Conservation (phyloP, 169 alveolate species). For the Eimeria sp. region DNA sequence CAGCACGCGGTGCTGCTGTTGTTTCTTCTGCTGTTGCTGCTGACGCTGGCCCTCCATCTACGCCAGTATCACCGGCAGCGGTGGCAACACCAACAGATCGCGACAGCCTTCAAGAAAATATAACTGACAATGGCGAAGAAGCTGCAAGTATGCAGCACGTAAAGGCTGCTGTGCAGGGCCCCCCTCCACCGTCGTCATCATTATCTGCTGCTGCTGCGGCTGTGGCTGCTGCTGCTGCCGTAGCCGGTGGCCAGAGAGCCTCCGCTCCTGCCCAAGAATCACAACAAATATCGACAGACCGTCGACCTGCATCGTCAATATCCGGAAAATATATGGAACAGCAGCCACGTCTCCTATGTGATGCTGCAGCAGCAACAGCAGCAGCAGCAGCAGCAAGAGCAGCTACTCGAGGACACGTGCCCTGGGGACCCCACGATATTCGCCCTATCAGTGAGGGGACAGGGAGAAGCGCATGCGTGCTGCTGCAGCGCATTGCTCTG, state of each 20-base stretch:
- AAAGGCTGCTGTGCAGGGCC: background rate
- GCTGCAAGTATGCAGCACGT: background rate
- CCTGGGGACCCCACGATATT: constrained; percentile 39
- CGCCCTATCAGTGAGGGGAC: constrained; percentile 48
- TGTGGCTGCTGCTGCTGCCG: background rate
- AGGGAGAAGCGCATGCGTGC: constrained; percentile 49
- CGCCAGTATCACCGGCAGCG: background rate
- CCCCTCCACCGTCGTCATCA: background rate
- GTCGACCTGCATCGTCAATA: background rate
- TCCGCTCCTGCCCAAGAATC: background rate
- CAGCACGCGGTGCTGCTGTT: background rate
- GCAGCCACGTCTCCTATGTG: background rate
- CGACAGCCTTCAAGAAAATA: background rate
- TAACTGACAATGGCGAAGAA: background rate
- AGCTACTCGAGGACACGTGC: background rate
- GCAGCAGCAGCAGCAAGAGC: constrained; percentile 15
- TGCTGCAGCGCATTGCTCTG: constrained; percentile 74
- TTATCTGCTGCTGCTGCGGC: background rate
- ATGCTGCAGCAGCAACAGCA: background rate
- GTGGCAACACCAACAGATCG: background rate
- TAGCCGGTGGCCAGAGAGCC: background rate
- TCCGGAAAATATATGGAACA: background rate
- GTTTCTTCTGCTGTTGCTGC: background rate
- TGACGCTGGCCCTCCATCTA: background rate
- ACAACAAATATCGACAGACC: background rate